These are phyloP conservation scores for Xylariaceae sp. DNA, from an alignment of 2,329 filamentous ascomycete species.

Conservation along the genomic window DNA sequence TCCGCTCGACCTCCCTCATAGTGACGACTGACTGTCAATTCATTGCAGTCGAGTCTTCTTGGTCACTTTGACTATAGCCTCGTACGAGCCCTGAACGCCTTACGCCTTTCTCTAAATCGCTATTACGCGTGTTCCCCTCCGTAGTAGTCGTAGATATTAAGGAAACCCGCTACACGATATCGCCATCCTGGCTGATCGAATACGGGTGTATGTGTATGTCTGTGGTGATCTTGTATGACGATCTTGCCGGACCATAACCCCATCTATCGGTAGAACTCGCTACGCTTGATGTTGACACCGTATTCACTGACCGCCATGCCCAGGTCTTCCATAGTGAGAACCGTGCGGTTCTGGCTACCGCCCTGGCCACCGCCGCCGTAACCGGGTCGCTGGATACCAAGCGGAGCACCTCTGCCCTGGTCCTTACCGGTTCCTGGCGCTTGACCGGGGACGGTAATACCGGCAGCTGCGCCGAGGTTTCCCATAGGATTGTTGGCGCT, in stretches of 20 bases:
- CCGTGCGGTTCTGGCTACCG: constrained; percentile 82
- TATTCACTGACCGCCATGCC: constrained; percentile 98
- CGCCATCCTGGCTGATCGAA: neutral
- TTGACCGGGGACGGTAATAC: constrained; percentile 61
- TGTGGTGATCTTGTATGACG: neutral
- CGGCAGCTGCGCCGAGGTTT: constrained; percentile 69
- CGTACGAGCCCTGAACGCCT: constrained; percentile 14
- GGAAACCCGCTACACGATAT: neutral
- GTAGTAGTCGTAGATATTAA: constrained; percentile 1
- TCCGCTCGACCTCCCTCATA: neutral
- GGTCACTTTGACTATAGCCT: neutral
- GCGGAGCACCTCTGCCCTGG: constrained; percentile 53
- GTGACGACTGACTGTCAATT: neutral
- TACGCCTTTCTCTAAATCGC: constrained; percentile 15
- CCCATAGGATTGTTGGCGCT: constrained; percentile 90
- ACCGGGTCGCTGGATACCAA: constrained; percentile 71
- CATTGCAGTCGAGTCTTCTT: too few relatives aligned
- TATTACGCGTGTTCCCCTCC: neutral
- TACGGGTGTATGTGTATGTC: neutral
- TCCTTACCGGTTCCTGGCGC: constrained; percentile 51
- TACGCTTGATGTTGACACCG: constrained; percentile 93
- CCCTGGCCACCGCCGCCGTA: constrained; percentile 86
- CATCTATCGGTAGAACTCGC: constrained; percentile 71
- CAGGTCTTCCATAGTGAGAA: constrained; percentile 96
- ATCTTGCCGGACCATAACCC: neutral